These are phyloP conservation scores for Gossypium longicalyx DNA, from an alignment of 345 rosid species.

Conservation along the genomic window DNA sequence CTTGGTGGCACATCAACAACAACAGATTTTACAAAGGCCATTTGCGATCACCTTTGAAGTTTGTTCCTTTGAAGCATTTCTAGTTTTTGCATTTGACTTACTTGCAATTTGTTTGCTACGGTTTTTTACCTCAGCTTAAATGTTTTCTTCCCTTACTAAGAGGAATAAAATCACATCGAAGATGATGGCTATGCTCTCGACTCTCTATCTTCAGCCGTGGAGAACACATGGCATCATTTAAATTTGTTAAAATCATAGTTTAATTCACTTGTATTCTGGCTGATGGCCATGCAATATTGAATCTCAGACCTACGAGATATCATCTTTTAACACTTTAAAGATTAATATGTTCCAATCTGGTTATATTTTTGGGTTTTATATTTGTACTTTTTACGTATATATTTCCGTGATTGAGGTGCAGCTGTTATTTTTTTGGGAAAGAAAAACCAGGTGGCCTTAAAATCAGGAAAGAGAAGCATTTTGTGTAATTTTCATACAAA, in stretches of 20 bases:
- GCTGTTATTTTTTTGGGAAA: neutral
- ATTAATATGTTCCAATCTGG: neutral
- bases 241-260: neutral
- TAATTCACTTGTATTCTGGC: neutral
- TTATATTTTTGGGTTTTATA: neutral
- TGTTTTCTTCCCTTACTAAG: slow-evolving; percentile 2
- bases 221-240: neutral
- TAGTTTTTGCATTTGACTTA: slow-evolving; percentile 18
- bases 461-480: too few species aligned
- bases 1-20: slow-evolving; percentile 82
- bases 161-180: slow-evolving; percentile 7
- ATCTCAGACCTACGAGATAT: too few species aligned
- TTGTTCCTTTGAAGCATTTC: slow-evolving; percentile 20
- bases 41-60: slow-evolving; percentile 73
- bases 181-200: neutral
- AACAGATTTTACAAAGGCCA: slow-evolving; percentile 83
- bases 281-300: too few species aligned
- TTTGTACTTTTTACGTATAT: neutral
- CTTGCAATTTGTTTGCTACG: neutral
- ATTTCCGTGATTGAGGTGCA: neutral
- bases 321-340: neutral
- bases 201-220: neutral
- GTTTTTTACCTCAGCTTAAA: slow-evolving; percentile 9
- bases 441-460: too few species aligned
- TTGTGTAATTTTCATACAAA: too few species aligned